phyloP scores from a whole-genome alignment of 1,284 basidiomycete species.

The Puccinia hordei region DNA sequence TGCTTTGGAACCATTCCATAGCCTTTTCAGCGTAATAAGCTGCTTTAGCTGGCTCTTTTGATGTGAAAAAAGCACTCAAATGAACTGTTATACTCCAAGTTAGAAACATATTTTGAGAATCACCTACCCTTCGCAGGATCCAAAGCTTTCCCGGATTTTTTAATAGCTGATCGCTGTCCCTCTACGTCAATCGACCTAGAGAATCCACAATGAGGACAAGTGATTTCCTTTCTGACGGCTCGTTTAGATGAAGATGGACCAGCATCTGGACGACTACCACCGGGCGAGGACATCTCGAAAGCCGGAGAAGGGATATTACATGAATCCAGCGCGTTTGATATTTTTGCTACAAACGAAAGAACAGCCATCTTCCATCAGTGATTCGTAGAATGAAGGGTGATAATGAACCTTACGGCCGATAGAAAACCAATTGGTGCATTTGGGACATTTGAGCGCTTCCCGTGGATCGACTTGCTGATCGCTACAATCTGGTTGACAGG shows the following conservation, averaged over 20 bases:
- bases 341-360: not conserved
- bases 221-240: constrained; percentile 34
- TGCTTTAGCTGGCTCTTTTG: constrained; percentile 44
- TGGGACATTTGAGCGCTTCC: constrained; percentile 48
- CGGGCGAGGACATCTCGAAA: constrained; percentile 11
- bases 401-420: constrained; percentile 22
- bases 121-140: constrained; percentile 37
- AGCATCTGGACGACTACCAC: constrained; percentile 36
- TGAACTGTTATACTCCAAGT: not conserved
- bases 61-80: not conserved
- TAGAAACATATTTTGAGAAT: not conserved
- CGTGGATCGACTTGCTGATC: constrained; percentile 44
- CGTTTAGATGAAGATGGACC: constrained; percentile 31
- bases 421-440: constrained; percentile 49
- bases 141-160: constrained; percentile 41
- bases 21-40: constrained; percentile 48
- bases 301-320: constrained; percentile 2
- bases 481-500: constrained; percentile 62
- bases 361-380: not conserved
- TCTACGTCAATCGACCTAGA: constrained; percentile 46
- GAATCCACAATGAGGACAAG: constrained; percentile 45
- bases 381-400: not conserved
- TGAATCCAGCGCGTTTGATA: not conserved
- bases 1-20: constrained; percentile 49
- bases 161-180: constrained; percentile 44